Evolutionary conservation across 2,329 filamentous ascomycete species (phyloP), one percentile per base, ranked within the genome.

Genomic region (Simplicillium sp.): DNA sequence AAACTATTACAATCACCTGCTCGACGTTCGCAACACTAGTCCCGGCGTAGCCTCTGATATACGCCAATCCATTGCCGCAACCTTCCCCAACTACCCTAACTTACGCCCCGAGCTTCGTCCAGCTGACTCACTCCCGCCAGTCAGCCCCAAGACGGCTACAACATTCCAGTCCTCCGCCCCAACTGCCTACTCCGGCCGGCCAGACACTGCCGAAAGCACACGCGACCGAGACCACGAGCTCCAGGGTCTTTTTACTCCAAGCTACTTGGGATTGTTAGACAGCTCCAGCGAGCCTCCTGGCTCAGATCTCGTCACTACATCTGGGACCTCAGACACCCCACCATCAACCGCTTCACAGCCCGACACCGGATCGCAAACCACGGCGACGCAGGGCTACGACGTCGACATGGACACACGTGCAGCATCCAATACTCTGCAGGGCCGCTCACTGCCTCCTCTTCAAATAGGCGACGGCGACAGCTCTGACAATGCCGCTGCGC

Each of bases 231-330:
- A 81, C 48, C 61, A 64, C 52, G 76, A 80, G 49, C 72, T 82
- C 47, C 70, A 71, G 47, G 77, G 77, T 45, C 59, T 82, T 44
- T 82, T 82, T 53, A 80, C 72, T 29, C 78, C 77, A 20, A 71
- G 62, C 46, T 82, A 75, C 51, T 67, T 83, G 41, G 77, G 77
- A 35, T 62, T 82, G 41, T 68, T 82, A 41, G 77, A 80, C 48
- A 65, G 65, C 46, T 52, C 54, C 43, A 44, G 46, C 34, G 34
- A 38, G 17, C 16, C 11, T 7, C 11, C n/a, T 40, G 17, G 37
- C 41, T 33, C n/a, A 25, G n/a, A 34, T 33, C 36, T 15, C 31
- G 39, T 40, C 12, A 34, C 38, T n/a, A 39, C 16, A 40, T 20
- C 36, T 18, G 7, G 11, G 13, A 33, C 6, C 37, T 11, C 29